Conservation (phyloP, 2,329 filamentous ascomycete species). For the Stagonosporopsis cucurbitacearum region DNA sequence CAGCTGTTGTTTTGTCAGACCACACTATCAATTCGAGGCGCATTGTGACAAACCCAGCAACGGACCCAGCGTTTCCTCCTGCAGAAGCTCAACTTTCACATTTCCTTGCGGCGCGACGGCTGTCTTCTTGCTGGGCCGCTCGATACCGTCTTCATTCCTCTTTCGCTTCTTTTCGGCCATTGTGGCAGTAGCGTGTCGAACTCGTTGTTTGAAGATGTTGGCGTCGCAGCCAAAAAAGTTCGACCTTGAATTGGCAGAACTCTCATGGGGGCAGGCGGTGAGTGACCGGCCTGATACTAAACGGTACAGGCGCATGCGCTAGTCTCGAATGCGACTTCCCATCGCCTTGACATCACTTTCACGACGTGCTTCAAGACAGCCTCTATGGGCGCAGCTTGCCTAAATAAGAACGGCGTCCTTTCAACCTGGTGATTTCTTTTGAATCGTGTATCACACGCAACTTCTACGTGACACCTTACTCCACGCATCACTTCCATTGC, state of each 20-base stretch:
- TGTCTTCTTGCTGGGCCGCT: slow-evolving; percentile 53
- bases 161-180: slow-evolving; percentile 51
- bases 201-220: slow-evolving; percentile 9
- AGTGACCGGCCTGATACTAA: not conserved
- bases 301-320: not conserved
- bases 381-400: not conserved
- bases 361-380: slow-evolving; percentile 5
- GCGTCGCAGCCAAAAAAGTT: slow-evolving; percentile 32
- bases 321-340: slow-evolving; percentile 6
- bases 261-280: not conserved
- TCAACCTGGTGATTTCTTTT: not conserved
- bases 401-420: not conserved
- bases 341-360: slow-evolving; percentile 10
- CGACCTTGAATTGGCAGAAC: slow-evolving; percentile 28
- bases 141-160: slow-evolving; percentile 39
- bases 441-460: not conserved
- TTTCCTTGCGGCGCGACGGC: slow-evolving; percentile 48
- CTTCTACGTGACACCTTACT: not conserved
- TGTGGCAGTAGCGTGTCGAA: slow-evolving; percentile 18
- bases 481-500: not conserved
- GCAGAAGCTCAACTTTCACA: slow-evolving; percentile 55
- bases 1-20: slow-evolving; percentile 35
- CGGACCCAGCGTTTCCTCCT: slow-evolving; percentile 56
- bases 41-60: slow-evolving; percentile 53
- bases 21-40: not conserved